Conservation (phyloP, 805 yeast species). For the Komagataella phaffii region DNA sequence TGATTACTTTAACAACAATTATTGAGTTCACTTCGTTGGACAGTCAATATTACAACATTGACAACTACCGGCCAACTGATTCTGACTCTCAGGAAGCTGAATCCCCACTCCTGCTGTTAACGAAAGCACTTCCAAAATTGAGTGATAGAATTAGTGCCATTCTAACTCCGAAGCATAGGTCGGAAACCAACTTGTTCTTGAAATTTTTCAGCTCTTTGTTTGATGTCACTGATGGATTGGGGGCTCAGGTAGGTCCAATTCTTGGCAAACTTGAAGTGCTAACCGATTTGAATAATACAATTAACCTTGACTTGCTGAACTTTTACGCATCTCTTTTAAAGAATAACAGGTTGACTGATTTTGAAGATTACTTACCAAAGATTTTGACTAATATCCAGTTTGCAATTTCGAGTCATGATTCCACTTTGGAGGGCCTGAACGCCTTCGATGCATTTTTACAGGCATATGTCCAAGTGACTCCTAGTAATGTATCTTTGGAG, state of each 20-base stretch:
- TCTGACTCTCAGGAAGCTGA: constrained; percentile 1
- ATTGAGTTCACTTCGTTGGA: constrained; percentile 17
- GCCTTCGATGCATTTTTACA: constrained; percentile 11
- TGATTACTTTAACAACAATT: constrained; percentile 28
- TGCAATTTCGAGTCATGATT: constrained; percentile 15
- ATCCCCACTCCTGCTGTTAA: neutral
- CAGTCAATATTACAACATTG: constrained; percentile 18
- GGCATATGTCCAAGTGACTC: neutral
- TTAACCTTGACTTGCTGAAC: constrained; percentile 19
- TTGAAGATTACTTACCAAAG: constrained; percentile 13
- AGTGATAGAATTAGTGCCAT: neutral
- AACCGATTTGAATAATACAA: constrained; percentile 11
- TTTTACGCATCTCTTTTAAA: constrained; percentile 21
- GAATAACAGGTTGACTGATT: constrained; percentile 16
- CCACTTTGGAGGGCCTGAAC: constrained; percentile 14
- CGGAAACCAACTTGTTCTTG: constrained; percentile 8
- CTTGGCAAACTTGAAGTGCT: constrained; percentile 8
- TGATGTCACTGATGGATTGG: constrained; percentile 13
- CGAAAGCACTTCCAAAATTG: neutral
- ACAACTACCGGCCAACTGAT: constrained; percentile 11
- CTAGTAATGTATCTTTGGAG: neutral
- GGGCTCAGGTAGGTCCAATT: constrained; percentile 6
- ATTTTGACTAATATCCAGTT: constrained; percentile 10
- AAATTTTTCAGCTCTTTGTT: constrained; percentile 14
- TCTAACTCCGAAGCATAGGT: constrained; percentile 4